Conservation (phyloP, 805 yeast species). For the Candida taoyuanica region DNA sequence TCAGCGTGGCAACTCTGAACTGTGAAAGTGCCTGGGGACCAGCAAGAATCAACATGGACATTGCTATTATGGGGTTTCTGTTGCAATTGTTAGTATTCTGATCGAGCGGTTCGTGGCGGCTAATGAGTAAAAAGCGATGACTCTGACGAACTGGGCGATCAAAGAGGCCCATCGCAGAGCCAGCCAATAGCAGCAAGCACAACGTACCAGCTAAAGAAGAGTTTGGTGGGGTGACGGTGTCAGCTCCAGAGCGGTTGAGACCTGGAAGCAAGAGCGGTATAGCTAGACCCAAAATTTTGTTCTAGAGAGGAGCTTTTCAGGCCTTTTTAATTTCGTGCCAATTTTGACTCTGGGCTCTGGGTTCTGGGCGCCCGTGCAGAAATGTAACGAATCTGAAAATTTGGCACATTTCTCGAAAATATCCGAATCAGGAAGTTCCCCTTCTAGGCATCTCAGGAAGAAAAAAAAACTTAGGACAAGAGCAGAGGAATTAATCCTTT, state of each 20-base stretch:
- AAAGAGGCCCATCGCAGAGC: neutral
- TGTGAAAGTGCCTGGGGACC: constrained; percentile 90
- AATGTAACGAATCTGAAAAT: no score
- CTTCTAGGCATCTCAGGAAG: neutral
- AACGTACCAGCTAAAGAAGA: no score
- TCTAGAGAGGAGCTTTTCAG: neutral
- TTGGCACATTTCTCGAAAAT: constrained; percentile 1
- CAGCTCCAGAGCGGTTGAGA: constrained; percentile 9
- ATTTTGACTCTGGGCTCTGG: constrained; percentile 13
- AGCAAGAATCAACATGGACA: constrained; percentile 54
- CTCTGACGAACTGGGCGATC: constrained; percentile 2
- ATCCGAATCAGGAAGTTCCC: constrained; percentile 4
- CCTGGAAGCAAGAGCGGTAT: constrained; percentile 2
- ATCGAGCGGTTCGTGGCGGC: neutral
- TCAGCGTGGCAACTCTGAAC: constrained; percentile 74
- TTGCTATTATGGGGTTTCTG: constrained; percentile 12
- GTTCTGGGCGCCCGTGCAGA: neutral
- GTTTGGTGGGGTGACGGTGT: constrained; percentile 10
- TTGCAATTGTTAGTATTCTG: neutral
- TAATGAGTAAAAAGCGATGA: neutral
- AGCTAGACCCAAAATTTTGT: neutral
- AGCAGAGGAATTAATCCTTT: neutral
- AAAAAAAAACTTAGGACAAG: constrained; percentile 3
- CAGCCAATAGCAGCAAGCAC: constrained; percentile 1
- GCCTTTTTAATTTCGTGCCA: neutral